phyloP scores from a whole-genome alignment of 1,284 basidiomycete species.

The Ceratobasidium sp. region DNA sequence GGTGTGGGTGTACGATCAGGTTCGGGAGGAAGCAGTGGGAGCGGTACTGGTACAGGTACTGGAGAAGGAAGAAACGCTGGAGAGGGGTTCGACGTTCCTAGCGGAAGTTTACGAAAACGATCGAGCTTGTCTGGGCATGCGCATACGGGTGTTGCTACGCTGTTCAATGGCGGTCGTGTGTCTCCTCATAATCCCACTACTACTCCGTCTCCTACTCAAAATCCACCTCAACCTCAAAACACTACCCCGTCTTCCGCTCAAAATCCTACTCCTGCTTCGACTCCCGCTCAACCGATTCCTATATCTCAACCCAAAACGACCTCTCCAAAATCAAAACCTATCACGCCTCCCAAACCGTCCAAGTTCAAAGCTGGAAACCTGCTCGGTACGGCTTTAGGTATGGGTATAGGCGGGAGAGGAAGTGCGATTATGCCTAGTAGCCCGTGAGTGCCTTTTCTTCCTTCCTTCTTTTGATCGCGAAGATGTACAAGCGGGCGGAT shows the following conservation, averaged over 20 bases:
- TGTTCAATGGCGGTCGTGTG: neutral
- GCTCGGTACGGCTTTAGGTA: conserved; percentile 14
- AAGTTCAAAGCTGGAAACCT: conserved; percentile 23
- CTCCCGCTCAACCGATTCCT: too few species aligned
- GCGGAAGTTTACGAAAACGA: conserved; percentile 19
- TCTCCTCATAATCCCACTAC: too few species aligned
- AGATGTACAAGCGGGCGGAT: neutral
- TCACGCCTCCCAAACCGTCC: conserved; percentile 20
- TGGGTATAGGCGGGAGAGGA: conserved; percentile 25
- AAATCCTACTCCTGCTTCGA: too few species aligned
- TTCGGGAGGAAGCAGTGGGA: too few species aligned
- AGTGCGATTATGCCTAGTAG: conserved; percentile 34
- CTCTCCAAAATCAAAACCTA: conserved; percentile 7
- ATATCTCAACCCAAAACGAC: neutral
- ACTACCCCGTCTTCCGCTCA: too few species aligned
- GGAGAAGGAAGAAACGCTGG: conserved; percentile 11
- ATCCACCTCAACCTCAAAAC: too few species aligned
- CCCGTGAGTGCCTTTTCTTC: conserved; percentile 33
- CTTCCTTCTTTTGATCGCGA: neutral
- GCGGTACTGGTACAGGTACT: neutral
- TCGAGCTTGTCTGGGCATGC: conserved; percentile 12
- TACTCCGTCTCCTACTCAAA: too few species aligned
- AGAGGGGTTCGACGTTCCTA: neutral
- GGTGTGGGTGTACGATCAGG: too few species aligned
- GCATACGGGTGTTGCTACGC: neutral